Evolutionary conservation across 2,329 filamentous ascomycete species (phyloP).

Genomic region (Sordariomycetes sp.): DNA sequence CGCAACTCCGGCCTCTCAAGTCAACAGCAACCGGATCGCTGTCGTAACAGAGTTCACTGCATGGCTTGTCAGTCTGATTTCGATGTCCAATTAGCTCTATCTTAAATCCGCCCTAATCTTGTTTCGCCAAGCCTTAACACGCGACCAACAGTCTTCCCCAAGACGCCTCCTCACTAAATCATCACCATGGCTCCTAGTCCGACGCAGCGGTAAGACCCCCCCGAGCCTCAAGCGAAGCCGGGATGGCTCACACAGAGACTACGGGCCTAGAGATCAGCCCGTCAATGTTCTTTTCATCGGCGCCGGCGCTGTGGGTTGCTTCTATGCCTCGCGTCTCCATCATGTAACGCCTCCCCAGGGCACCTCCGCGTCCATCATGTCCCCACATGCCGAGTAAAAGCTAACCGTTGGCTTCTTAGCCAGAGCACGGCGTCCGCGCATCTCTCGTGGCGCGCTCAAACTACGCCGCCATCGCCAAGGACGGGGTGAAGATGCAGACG

Average conservation of each 20-base stretch:
- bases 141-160: neutral
- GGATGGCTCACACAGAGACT: neutral
- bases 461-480: conserved; percentile 45
- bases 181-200: neutral
- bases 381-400: neutral
- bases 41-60: too few relatives aligned
- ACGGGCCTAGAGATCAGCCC: conserved; percentile 16
- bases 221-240: neutral
- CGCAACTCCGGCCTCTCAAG: too few relatives aligned
- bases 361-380: neutral
- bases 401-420: conserved; percentile 18
- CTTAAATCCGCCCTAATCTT: too few relatives aligned
- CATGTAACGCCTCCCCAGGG: conserved; percentile 23
- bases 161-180: neutral
- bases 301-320: conserved; percentile 59
- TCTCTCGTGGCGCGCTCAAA: conserved; percentile 65
- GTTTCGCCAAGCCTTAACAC: neutral
- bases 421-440: conserved; percentile 37
- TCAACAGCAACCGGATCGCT: too few relatives aligned
- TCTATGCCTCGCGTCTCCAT: conserved; percentile 57
- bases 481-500: conserved; percentile 52
- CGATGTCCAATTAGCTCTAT: too few relatives aligned
- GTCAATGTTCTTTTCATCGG: conserved; percentile 53
- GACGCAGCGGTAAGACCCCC: neutral
- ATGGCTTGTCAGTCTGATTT: too few relatives aligned